Percentiles rank a stretch among this genome's conserved stretches.
These are phyloP conservation scores for Microthlaspi erraticum DNA, from an alignment of 345 rosid species.

Conservation along the genomic window DNA sequence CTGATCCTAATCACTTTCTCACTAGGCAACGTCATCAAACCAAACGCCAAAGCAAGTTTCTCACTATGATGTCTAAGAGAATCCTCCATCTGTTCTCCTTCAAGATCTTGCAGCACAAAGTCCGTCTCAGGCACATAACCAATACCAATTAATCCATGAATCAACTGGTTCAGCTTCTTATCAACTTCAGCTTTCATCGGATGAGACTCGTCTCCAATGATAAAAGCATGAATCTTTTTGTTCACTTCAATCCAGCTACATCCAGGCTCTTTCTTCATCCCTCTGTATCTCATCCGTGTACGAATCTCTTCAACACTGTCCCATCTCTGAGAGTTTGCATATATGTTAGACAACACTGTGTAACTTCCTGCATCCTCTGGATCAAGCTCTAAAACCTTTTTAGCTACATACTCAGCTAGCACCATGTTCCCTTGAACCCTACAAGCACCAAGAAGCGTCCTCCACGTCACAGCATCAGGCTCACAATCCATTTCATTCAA, in stretches of 20 bases:
- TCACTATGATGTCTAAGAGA: conserved; percentile 68
- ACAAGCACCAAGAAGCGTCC: conserved; percentile 68
- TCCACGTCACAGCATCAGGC: conserved; percentile 75
- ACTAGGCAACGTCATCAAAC: conserved; percentile 47
- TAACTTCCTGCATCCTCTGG: conserved; percentile 71
- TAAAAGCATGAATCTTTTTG: conserved; percentile 67
- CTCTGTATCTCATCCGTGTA: conserved; percentile 54
- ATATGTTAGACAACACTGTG: conserved; percentile 69
- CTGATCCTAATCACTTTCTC: conserved; percentile 64
- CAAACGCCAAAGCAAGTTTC: conserved; percentile 67
- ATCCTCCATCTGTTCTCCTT: conserved; percentile 74
- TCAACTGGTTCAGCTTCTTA: conserved; percentile 47
- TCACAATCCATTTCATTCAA: conserved; percentile 65
- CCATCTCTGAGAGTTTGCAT: conserved; percentile 72
- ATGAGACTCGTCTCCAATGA: conserved; percentile 65
- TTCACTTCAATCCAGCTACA: conserved; percentile 79
- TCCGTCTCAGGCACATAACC: conserved; percentile 74
- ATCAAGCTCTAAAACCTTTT: conserved; percentile 60
- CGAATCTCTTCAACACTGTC: conserved; percentile 57
- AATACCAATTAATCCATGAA: conserved; percentile 47
- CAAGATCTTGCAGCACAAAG: conserved; percentile 69
- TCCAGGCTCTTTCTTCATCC: conserved; percentile 69
- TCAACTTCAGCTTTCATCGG: conserved; percentile 57
- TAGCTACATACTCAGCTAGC: conserved; percentile 62
- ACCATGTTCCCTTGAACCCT: conserved; percentile 61